Conservation (phyloP, 208 protist genomes). For the Acanthamoeba castellanii region DNA sequence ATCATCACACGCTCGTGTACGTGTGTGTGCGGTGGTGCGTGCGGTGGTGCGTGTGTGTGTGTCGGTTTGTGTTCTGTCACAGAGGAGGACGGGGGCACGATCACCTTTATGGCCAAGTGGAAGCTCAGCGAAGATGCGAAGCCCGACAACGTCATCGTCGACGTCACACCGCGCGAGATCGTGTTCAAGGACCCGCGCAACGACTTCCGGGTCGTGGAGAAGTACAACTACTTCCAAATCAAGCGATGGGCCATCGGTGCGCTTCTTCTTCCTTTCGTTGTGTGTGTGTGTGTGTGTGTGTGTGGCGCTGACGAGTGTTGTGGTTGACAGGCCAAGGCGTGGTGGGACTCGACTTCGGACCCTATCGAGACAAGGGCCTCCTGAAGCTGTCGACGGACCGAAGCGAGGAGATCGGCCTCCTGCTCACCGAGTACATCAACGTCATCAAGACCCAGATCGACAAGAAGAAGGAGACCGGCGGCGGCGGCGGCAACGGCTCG, state of each 20-base stretch:
- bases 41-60: background rate
- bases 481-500: background rate
- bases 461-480: background rate
- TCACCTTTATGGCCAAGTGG: constrained; percentile 16
- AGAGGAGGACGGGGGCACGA: background rate
- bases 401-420: constrained; percentile 27
- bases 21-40: background rate
- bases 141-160: constrained; percentile 1
- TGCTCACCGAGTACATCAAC: constrained; percentile 50
- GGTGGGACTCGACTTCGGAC: constrained; percentile 13
- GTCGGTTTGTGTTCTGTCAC: too few species aligned
- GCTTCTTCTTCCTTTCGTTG: background rate
- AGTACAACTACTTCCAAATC: constrained; percentile 52
- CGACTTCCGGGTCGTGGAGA: constrained; percentile 3
- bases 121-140: background rate
- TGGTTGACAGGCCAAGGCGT: background rate
- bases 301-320: background rate
- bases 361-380: background rate
- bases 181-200: constrained; percentile 37
- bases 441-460: constrained; percentile 33
- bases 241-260: constrained; percentile 40
- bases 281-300: background rate
- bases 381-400: constrained; percentile 11
- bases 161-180: background rate
- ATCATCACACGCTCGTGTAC: too few species aligned